Conservation (phyloP, 1,284 basidiomycete species). For the Chondrostereum purpureum region DNA sequence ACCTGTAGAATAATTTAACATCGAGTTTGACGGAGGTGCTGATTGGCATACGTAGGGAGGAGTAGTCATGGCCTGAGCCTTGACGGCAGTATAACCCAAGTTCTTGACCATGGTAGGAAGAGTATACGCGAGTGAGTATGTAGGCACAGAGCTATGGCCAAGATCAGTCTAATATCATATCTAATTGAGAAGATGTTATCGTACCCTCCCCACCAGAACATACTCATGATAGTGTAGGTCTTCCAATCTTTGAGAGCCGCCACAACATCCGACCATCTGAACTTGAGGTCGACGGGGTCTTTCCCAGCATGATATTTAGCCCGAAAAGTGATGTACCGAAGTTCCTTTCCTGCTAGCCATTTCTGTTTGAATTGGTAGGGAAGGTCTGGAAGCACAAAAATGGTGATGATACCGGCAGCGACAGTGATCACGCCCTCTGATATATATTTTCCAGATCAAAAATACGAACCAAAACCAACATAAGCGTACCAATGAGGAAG, state of each 20-base stretch:
- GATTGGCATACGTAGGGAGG: conserved; percentile 7
- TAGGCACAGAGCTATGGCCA: conserved; percentile 3
- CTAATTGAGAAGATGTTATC: neutral
- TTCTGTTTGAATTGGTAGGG: conserved; percentile 7
- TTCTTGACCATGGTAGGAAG: conserved; percentile 10
- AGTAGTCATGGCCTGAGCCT: conserved; percentile 9
- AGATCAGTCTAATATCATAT: neutral
- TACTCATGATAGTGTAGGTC: conserved; percentile 10
- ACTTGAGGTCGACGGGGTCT: conserved; percentile 5
- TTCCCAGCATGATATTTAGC: conserved; percentile 7
- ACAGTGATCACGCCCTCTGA: conserved; percentile 8
- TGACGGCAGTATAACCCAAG: conserved; percentile 10
- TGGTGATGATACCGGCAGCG: conserved; percentile 1
- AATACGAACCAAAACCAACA: neutral
- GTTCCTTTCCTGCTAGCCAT: conserved; percentile 4
- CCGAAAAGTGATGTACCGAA: conserved; percentile 7
- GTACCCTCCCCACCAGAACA: conserved; percentile 13
- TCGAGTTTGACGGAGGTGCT: neutral
- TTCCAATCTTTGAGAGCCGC: conserved; percentile 11
- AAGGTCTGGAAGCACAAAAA: conserved; percentile 5
- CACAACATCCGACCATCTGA: conserved; percentile 9
- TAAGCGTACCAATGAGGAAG: conserved; percentile 6
- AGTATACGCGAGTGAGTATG: conserved; percentile 9
- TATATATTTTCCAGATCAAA: neutral
- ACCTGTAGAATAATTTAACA: conserved; percentile 1